Conservation (phyloP, 1,139 yeast genomes). For the Kazachstania sp. region DNA sequence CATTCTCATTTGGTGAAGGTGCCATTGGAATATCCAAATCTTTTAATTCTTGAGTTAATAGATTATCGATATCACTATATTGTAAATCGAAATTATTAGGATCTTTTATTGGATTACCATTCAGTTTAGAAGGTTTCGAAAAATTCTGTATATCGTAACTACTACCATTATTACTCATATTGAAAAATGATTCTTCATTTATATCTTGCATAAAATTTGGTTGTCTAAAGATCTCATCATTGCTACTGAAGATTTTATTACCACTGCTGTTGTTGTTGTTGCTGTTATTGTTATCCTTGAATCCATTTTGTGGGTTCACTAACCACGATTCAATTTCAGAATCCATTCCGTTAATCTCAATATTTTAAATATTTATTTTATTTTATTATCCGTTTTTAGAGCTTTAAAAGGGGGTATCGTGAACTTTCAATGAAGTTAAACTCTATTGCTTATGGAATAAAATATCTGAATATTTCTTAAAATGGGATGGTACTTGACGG, state of each 20-base stretch:
- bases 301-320: constrained; percentile 2
- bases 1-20: constrained; percentile 9
- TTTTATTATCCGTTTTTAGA: too few relatives aligned
- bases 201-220: neutral
- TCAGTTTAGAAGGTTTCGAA: neutral
- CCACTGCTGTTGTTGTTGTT: neutral
- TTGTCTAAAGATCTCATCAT: neutral
- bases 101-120: constrained; percentile 6
- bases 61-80: constrained; percentile 24
- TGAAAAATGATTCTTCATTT: constrained; percentile 6
- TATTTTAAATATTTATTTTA: neutral
- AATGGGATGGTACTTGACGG: too few relatives aligned
- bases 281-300: neutral
- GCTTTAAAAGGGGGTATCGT: too few relatives aligned
- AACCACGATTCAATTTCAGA: constrained; percentile 6
- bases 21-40: constrained; percentile 28
- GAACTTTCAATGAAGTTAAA: too few relatives aligned
- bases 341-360: constrained; percentile 1
- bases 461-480: too few relatives aligned
- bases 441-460: too few relatives aligned
- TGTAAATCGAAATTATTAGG: constrained; percentile 10
- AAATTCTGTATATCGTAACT: neutral
- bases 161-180: constrained; percentile 4
- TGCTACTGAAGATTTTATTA: neutral
- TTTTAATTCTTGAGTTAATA: constrained; percentile 25